Percentiles rank a stretch among this genome's conserved stretches.
phyloP scores from a whole-genome alignment of 163 green algal species.

The Scenedesmus sp. region DNA sequence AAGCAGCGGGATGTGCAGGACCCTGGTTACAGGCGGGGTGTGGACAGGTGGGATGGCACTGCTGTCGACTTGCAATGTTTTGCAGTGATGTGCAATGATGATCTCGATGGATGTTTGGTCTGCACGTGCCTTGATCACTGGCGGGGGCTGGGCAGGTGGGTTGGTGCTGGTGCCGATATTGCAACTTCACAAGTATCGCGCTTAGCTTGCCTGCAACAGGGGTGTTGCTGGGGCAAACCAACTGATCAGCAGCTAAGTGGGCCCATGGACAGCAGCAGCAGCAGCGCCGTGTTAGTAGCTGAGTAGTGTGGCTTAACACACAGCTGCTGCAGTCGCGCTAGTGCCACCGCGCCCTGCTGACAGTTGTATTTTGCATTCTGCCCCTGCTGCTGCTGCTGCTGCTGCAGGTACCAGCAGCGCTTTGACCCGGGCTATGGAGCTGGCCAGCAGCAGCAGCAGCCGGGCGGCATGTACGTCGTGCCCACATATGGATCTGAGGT shows the following conservation, averaged over 20 bases:
- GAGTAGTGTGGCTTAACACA: too few relatives aligned
- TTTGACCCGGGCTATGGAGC: slow-evolving; percentile 40
- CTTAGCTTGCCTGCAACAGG: too few relatives aligned
- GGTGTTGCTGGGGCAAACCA: too few relatives aligned
- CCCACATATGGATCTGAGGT: slow-evolving; percentile 48
- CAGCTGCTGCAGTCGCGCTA: too few relatives aligned
- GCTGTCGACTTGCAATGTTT: too few relatives aligned
- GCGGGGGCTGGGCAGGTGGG: too few relatives aligned
- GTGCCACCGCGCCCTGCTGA: background rate
- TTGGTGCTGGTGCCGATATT: too few relatives aligned
- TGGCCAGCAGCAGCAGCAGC: background rate
- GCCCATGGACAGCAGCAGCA: too few relatives aligned
- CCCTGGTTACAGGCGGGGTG: slow-evolving; percentile 54
- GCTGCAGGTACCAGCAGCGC: slow-evolving; percentile 45
- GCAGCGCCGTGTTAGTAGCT: too few relatives aligned
- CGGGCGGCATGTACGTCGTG: slow-evolving; percentile 35
- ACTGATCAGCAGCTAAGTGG: too few relatives aligned
- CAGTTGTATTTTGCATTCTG: background rate
- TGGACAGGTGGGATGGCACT: slow-evolving; percentile 2
- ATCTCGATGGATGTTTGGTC: background rate
- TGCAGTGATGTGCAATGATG: too few relatives aligned
- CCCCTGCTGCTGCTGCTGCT: background rate
- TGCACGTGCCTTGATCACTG: background rate
- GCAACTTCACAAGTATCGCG: too few relatives aligned
- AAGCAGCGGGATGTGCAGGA: slow-evolving; percentile 53